Conservation (phyloP, 2,329 filamentous ascomycete species). For the Aspergillus persii region DNA sequence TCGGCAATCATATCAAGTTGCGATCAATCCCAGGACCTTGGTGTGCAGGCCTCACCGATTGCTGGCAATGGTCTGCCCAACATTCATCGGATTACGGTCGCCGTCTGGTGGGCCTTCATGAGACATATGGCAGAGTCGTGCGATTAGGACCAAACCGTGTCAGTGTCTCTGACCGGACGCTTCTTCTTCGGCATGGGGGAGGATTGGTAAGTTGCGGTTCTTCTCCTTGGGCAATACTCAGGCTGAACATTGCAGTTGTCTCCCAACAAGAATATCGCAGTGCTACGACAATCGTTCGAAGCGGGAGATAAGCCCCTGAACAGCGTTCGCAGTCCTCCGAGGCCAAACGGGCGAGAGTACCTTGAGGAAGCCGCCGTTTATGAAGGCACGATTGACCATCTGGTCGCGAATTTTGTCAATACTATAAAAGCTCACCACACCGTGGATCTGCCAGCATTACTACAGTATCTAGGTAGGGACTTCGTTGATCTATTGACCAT, state of each 20-base stretch:
- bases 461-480: slow-evolving; percentile 8
- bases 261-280: too few relatives aligned
- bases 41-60: slow-evolving; percentile 6
- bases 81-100: slow-evolving; percentile 3
- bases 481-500: slow-evolving; percentile 1
- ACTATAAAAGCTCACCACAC: slow-evolving; percentile 7
- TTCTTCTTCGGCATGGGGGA: background rate
- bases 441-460: slow-evolving; percentile 3
- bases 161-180: slow-evolving; percentile 14
- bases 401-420: slow-evolving; percentile 4
- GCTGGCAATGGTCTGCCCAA: slow-evolving; percentile 12
- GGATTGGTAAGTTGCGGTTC: background rate
- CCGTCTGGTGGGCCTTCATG: slow-evolving; percentile 12
- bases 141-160: slow-evolving; percentile 15
- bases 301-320: too few relatives aligned
- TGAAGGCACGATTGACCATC: slow-evolving; percentile 10
- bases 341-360: background rate
- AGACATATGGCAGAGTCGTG: slow-evolving; percentile 15
- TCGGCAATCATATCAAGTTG: slow-evolving; percentile 17
- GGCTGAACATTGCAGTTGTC: background rate
- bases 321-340: too few relatives aligned
- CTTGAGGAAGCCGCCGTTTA: background rate
- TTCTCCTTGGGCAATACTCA: background rate
- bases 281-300: too few relatives aligned
- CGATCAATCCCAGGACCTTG: slow-evolving; percentile 15